Conservation (phyloP, 2,329 filamentous ascomycete genomes). For the Apiospora saccharicola region DNA sequence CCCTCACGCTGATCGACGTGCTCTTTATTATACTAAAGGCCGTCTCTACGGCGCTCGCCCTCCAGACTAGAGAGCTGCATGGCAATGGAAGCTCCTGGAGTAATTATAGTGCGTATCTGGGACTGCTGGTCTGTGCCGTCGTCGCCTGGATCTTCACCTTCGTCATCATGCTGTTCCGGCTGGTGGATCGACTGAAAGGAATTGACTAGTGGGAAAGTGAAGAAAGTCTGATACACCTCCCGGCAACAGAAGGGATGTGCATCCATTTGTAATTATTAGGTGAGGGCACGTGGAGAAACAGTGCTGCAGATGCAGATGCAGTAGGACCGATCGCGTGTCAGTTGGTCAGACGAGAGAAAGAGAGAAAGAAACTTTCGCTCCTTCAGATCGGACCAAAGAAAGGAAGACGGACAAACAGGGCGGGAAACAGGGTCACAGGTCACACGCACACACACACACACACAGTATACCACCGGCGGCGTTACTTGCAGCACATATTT, state of each 20-base stretch:
- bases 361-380: not conserved
- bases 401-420: not conserved
- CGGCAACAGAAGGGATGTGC: not conserved
- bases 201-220: conserved; percentile 24
- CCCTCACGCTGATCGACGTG: conserved; percentile 88
- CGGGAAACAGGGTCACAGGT: not conserved
- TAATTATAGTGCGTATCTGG: conserved; percentile 8
- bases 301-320: not conserved
- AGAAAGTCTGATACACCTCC: not conserved
- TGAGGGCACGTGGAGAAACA: not conserved
- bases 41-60: conserved; percentile 88
- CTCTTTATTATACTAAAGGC: conserved; percentile 98
- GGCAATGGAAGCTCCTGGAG: not conserved
- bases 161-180: conserved; percentile 27
- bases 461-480: conserved; percentile 12
- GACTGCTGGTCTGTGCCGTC: conserved; percentile 23
- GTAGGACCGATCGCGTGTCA: not conserved
- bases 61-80: conserved; percentile 63
- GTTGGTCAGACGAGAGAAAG: not conserved
- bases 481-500: conserved; percentile 13
- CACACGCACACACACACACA: not conserved
- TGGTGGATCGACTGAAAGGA: conserved; percentile 27
- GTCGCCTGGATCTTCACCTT: conserved; percentile 28
- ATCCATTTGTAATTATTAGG: conserved; percentile 2
- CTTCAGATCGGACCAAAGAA: not conserved